Conservation (phyloP, 228 moss, liverwort and hornwort genomes). For the Sphagnum magellanicum region DNA sequence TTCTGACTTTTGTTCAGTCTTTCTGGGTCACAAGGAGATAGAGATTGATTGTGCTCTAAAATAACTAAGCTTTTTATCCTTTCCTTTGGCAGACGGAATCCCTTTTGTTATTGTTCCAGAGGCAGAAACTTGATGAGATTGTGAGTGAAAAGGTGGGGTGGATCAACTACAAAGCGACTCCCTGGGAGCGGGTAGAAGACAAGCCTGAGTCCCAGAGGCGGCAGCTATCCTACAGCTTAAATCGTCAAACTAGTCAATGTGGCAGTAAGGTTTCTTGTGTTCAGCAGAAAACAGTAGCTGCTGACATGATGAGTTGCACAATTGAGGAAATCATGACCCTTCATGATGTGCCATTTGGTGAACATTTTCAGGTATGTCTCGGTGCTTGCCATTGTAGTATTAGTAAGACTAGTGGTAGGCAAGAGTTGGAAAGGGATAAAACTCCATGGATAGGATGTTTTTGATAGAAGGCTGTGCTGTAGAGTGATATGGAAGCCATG, state of each 20-base stretch:
- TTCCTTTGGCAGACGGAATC: constrained; percentile 22
- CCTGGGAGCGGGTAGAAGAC: constrained; percentile 61
- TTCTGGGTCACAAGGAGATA: too few relatives aligned
- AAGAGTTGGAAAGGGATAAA: not conserved
- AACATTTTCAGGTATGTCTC: constrained; percentile 59
- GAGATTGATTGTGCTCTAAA: too few relatives aligned
- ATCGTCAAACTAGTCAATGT: constrained; percentile 54
- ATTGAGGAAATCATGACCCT: constrained; percentile 71
- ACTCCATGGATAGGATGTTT: not conserved
- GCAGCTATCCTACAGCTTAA: constrained; percentile 66
- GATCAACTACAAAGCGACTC: constrained; percentile 41
- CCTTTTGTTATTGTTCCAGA: constrained; percentile 17
- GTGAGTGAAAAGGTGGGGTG: constrained; percentile 58
- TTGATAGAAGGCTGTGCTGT: not conserved
- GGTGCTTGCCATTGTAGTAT: not conserved
- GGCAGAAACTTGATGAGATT: constrained; percentile 39
- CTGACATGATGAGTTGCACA: constrained; percentile 22
- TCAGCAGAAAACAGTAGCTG: constrained; percentile 51
- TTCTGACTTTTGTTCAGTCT: too few relatives aligned
- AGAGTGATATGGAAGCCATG: not conserved
- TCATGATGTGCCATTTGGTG: constrained; percentile 74
- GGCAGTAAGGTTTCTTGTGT: constrained; percentile 64
- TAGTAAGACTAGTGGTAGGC: not conserved
- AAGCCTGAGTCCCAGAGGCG: constrained; percentile 39
- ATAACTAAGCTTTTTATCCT: too few relatives aligned